Evolutionary conservation across 371 early-diverging fungal species (phyloP), one percentile per base, ranked within the genome.

Genomic region (Nosema muscidifuracis): DNA sequence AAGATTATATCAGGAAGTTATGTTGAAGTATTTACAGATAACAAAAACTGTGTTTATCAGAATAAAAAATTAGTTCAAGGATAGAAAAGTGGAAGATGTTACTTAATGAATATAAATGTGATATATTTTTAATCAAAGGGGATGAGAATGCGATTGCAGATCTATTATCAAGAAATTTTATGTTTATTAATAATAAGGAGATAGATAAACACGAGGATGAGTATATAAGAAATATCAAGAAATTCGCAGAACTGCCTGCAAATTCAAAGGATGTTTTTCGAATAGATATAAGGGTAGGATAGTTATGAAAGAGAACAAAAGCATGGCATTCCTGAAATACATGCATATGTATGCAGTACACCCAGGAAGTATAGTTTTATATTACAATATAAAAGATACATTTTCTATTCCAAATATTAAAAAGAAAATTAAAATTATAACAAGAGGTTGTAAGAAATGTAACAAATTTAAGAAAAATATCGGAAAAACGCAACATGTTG

Each of bases 21-120:
- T 0, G 82, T 82, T 55, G 40, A 72, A 15, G 62, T 83, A 1
- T 40, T 61, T 2, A 82, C 80, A 0, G 84, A 85, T 63, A 58
- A 30, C 20, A 7, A 18, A 58, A 58, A 58, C 24, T 34, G 36
- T n/a, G 15, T 58, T 16, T 38, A 7, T 38, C 38, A 38, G 13
- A 13, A 4, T 7, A 38, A 38, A 38, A 38, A 4, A 38, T 7
- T 38, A 38, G 6, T 12, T 34, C 33, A 6, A 51, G 68, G 33
- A 44, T 47, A 7, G 16, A 40, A 20, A 22, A 70, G 20, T 75
- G 70, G 65, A 68, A 75, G 24, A 0, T 64, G 1, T 1, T 64
- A 24, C 22, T 75, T 2, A 40, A 55, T 3, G 57, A 65, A 56
- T 75, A n/a, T n/a, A n/a, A n/a, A n/a, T n/a, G n/a, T n/a, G n/a